Conservation (phyloP, 23 red algal genomes). For the Gracilaria domingensis region DNA sequence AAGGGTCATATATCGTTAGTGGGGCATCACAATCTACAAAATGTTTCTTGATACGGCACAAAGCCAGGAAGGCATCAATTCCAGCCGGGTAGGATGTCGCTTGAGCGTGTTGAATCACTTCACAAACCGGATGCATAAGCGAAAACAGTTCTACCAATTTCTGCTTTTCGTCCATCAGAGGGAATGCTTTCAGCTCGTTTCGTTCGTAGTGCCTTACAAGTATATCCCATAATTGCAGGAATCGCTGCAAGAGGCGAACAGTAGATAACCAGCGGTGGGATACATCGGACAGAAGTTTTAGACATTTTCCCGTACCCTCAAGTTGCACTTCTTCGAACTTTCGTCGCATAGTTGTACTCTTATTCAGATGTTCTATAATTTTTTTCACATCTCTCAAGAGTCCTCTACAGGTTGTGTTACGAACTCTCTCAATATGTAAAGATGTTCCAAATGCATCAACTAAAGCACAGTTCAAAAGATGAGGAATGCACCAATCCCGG, state of each 20-base stretch:
- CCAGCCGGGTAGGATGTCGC: too few relatives aligned
- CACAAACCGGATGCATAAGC: too few relatives aligned
- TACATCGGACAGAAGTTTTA: constrained; percentile 14
- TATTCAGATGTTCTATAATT: constrained; percentile 44
- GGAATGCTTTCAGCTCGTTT: too few relatives aligned
- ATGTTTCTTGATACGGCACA: not conserved
- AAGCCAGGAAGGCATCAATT: too few relatives aligned
- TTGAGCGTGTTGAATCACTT: too few relatives aligned
- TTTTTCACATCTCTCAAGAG: constrained; percentile 1
- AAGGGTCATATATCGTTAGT: constrained; percentile 14
- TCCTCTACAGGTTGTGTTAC: not conserved
- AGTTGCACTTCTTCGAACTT: constrained; percentile 17
- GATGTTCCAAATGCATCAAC: constrained; percentile 41
- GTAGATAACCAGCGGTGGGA: constrained; percentile 20
- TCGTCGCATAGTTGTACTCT: constrained; percentile 2
- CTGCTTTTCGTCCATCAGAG: not conserved
- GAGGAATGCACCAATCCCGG: constrained; percentile 1
- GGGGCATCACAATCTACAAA: not conserved
- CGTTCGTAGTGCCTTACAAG: too few relatives aligned
- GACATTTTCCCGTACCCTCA: not conserved
- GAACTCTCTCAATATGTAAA: not conserved
- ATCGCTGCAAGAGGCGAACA: not conserved
- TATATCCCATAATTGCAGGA: not conserved
- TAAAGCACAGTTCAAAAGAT: constrained; percentile 13
- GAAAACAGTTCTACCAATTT: not conserved